phyloP scores from a whole-genome alignment of 441 rosid genomes.

The Croton laevigatus region DNA sequence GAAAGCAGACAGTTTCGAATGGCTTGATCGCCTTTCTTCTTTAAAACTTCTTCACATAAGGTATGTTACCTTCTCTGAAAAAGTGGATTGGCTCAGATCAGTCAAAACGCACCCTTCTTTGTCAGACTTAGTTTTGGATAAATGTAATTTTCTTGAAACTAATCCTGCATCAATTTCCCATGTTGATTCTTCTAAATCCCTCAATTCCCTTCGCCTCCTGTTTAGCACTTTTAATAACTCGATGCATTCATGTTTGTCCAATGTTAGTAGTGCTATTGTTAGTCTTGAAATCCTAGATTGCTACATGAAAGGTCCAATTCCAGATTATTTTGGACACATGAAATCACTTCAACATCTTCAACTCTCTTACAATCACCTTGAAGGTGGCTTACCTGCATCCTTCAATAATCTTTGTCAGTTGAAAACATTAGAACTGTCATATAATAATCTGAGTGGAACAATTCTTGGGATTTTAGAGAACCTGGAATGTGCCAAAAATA shows the following conservation, averaged over 20 bases:
- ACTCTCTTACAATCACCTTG: constrained; percentile 13
- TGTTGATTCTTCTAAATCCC: constrained; percentile 17
- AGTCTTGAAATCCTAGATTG: constrained; percentile 1
- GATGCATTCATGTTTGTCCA: constrained; percentile 3
- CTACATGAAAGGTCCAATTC: constrained; percentile 16
- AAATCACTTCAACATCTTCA: constrained; percentile 7
- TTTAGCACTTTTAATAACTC: constrained; percentile 8
- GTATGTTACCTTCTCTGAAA: neutral
- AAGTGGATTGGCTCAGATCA: constrained; percentile 7
- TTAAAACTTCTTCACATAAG: constrained; percentile 2
- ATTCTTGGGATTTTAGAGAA: neutral
- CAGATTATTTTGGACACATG: constrained; percentile 13
- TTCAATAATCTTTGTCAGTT: constrained; percentile 7
- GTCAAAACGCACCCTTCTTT: constrained; percentile 15
- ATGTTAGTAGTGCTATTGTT: constrained; percentile 7
- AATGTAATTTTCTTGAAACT: constrained; percentile 4
- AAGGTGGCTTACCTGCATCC: constrained; percentile 7
- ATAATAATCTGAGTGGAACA: constrained; percentile 10
- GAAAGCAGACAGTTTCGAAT: constrained; percentile 12
- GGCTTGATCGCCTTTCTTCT: constrained; percentile 19
- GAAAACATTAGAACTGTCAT: neutral
- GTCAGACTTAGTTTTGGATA: neutral
- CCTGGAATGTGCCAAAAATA: neutral
- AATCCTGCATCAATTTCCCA: constrained; percentile 13
- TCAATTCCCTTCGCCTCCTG: neutral